phyloP scores from a whole-genome alignment of 164 flowering plant species.

The Annona squamosa region DNA sequence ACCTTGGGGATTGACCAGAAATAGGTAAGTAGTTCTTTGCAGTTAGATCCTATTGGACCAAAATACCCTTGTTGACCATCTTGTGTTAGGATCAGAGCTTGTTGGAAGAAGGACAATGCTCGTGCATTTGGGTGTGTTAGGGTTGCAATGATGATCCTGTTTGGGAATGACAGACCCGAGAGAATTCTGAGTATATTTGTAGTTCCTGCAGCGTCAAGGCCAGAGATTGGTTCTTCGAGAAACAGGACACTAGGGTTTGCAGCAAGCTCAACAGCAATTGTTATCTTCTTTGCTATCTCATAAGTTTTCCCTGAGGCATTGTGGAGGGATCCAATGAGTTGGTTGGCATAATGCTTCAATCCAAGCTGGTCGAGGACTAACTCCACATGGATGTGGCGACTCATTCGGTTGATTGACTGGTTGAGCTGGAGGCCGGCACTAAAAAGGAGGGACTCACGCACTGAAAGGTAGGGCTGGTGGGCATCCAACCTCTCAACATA shows the following conservation, averaged over 20 bases:
- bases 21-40: conserved; percentile 16
- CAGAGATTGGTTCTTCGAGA: conserved; percentile 25
- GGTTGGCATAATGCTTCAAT: conserved; percentile 20
- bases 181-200: conserved; percentile 15
- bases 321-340: conserved; percentile 21
- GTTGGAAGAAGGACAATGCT: conserved; percentile 21
- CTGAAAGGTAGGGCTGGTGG: conserved; percentile 29
- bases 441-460: conserved; percentile 28
- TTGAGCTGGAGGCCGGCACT: conserved; percentile 26
- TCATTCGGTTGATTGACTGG: conserved; percentile 9
- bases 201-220: conserved; percentile 22
- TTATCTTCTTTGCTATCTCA: conserved; percentile 24
- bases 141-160: conserved; percentile 15
- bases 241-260: conserved; percentile 25
- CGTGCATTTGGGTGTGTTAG: conserved; percentile 22
- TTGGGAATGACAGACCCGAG: conserved; percentile 15
- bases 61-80: conserved; percentile 27
- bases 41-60: conserved; percentile 23
- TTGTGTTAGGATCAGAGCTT: conserved; percentile 19
- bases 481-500: conserved; percentile 25
- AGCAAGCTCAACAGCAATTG: conserved; percentile 29
- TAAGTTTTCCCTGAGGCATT: conserved; percentile 21
- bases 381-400: conserved; percentile 24
- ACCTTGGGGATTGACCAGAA: conserved; percentile 19
- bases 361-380: conserved; percentile 24